Percentiles rank a stretch among this genome's conserved stretches.
phyloP scores from a whole-genome alignment of 2,329 filamentous ascomycete species.

The Ceratocystis variospora region DNA sequence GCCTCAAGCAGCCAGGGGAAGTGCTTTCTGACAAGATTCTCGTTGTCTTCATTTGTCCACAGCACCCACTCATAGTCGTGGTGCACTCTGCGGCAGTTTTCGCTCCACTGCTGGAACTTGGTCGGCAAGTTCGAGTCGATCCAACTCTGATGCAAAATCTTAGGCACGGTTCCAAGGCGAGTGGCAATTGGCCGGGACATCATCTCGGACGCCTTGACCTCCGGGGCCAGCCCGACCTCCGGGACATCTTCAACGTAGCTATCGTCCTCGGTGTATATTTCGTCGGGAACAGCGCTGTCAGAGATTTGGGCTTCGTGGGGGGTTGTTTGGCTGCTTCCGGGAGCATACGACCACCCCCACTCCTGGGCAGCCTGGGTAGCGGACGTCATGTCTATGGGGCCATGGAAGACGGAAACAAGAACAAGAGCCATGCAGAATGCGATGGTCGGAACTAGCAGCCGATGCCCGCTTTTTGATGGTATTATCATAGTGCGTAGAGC shows the following conservation, averaged over 20 bases:
- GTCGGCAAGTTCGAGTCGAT: slow-evolving; percentile 22
- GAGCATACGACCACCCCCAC: slow-evolving; percentile 2
- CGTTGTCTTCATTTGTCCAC: slow-evolving; percentile 29
- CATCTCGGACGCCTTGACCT: slow-evolving; percentile 13
- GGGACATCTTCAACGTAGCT: neutral
- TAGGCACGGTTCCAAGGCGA: slow-evolving; percentile 27
- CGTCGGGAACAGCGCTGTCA: neutral
- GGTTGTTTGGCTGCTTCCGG: neutral
- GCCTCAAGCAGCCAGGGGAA: slow-evolving; percentile 26
- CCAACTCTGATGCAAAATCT: slow-evolving; percentile 25
- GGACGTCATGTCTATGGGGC: slow-evolving; percentile 2
- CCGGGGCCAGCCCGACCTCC: neutral
- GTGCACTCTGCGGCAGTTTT: slow-evolving; percentile 24
- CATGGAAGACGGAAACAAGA: slow-evolving; percentile 6
- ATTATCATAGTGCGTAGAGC: neutral
- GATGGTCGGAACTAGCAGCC: slow-evolving; percentile 3
- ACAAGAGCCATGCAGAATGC: neutral
- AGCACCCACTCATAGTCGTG: slow-evolving; percentile 28
- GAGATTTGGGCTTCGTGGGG: neutral
- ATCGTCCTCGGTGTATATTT: slow-evolving; percentile 1
- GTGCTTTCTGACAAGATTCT: slow-evolving; percentile 24
- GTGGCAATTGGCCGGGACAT: slow-evolving; percentile 14
- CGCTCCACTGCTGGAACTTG: slow-evolving; percentile 26
- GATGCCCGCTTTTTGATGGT: neutral
- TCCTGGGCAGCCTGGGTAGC: slow-evolving; percentile 5